Evolutionary conservation across 2,329 filamentous ascomycete species (phyloP).

Genomic region (Ascochyta fabae): DNA sequence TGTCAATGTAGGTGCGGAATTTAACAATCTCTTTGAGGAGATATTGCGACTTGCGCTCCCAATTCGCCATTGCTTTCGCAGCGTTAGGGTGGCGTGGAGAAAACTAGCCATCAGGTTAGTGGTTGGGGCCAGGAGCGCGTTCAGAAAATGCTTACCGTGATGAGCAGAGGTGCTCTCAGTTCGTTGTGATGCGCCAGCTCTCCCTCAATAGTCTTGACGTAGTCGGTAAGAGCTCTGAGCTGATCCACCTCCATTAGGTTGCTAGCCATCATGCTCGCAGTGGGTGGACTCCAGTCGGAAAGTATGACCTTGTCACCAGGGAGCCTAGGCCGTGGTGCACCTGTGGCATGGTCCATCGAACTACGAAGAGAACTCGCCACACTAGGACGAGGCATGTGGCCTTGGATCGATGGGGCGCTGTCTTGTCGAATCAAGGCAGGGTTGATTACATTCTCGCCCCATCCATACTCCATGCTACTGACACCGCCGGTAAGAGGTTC

Average conservation of each 20-base stretch:
- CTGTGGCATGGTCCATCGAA: conserved; percentile 62
- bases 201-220: conserved; percentile 84
- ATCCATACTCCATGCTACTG: conserved; percentile 97
- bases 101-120: conserved; percentile 60
- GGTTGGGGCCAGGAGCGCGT: neutral
- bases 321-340: conserved; percentile 67
- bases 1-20: conserved; percentile 93
- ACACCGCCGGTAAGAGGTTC: conserved; percentile 91
- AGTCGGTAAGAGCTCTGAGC: conserved; percentile 73
- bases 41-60: conserved; percentile 95
- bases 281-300: conserved; percentile 86
- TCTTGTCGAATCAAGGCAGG: conserved; percentile 54
- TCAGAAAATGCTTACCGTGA: conserved; percentile 64
- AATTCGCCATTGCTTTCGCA: conserved; percentile 88
- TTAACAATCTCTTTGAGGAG: conserved; percentile 94
- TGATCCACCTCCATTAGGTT: conserved; percentile 81
- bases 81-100: conserved; percentile 83
- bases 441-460: conserved; percentile 83
- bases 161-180: conserved; percentile 81
- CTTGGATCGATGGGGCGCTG: conserved; percentile 39
- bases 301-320: conserved; percentile 86
- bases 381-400: conserved; percentile 56
- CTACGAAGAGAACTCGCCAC: conserved; percentile 68
- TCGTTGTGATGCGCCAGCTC: conserved; percentile 89
- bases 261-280: conserved; percentile 87